These are phyloP conservation scores for Pyracantha coccinea DNA, from an alignment of 331 rosid species.

Conservation along the genomic window DNA sequence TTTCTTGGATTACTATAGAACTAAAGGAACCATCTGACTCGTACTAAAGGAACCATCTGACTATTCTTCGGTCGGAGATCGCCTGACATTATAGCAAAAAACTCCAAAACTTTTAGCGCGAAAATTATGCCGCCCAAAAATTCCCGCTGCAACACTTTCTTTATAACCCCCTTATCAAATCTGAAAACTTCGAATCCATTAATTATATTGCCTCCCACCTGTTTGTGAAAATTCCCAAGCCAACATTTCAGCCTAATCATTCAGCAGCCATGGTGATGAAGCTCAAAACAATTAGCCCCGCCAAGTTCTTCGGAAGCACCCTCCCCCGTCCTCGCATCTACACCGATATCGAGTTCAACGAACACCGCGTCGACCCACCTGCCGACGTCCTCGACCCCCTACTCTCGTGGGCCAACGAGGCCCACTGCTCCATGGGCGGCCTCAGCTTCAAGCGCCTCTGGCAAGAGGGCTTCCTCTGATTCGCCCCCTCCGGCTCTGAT, in stretches of 20 bases:
- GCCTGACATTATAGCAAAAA: too few relatives aligned
- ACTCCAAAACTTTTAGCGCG: neutral
- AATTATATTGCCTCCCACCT: neutral
- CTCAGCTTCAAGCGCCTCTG: conserved; percentile 54
- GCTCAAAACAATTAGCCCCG: conserved; percentile 42
- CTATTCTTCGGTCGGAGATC: too few relatives aligned
- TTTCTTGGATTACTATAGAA: too few relatives aligned
- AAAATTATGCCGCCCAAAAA: neutral
- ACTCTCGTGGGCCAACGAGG: conserved; percentile 63
- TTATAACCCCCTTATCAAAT: neutral
- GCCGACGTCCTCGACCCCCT: conserved; percentile 46
- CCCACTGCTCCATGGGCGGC: conserved; percentile 98
- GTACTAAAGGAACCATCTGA: too few relatives aligned
- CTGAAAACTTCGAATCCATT: neutral
- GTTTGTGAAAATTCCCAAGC: neutral
- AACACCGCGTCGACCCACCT: conserved; percentile 62
- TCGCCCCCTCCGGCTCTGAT: conserved; percentile 75
- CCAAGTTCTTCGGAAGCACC: conserved; percentile 74
- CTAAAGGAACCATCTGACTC: too few relatives aligned
- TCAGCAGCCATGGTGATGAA: conserved; percentile 39
- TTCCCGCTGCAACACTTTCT: neutral
- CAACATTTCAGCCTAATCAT: neutral
- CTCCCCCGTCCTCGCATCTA: conserved; percentile 86
- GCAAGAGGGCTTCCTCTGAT: neutral
- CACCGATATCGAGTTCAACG: conserved; percentile 54